Evolutionary conservation across 2,329 filamentous ascomycete species (phyloP).

Genomic region (Dothistroma pini): DNA sequence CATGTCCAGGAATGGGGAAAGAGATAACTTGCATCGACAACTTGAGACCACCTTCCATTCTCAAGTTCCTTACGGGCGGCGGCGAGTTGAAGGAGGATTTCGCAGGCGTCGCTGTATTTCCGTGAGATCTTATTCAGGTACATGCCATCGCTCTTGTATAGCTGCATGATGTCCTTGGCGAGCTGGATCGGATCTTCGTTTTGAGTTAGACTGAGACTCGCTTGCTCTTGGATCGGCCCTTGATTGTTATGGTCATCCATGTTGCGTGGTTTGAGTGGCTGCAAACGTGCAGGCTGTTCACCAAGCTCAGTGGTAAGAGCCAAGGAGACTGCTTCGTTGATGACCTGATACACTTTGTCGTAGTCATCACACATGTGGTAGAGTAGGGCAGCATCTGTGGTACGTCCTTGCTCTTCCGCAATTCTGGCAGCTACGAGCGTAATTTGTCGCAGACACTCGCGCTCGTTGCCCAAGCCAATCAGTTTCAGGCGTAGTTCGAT

Average conservation of each 20-base stretch:
- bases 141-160: conserved; percentile 60
- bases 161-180: conserved; percentile 57
- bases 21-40: conserved; percentile 58
- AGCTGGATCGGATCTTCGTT: conserved; percentile 64
- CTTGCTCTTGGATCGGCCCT: conserved; percentile 40
- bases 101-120: conserved; percentile 56
- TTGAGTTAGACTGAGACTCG: conserved; percentile 63
- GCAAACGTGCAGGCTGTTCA: conserved; percentile 71
- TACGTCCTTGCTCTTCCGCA: conserved; percentile 90
- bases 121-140: conserved; percentile 59
- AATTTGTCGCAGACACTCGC: conserved; percentile 85
- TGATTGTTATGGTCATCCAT: conserved; percentile 32
- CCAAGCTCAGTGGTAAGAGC: conserved; percentile 83
- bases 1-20: not conserved
- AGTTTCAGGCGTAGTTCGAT: conserved; percentile 82
- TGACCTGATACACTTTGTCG: conserved; percentile 84
- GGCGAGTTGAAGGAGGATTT: conserved; percentile 58
- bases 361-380: conserved; percentile 96
- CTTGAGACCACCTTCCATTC: conserved; percentile 55
- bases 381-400: conserved; percentile 87
- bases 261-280: conserved; percentile 72
- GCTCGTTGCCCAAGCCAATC: conserved; percentile 73
- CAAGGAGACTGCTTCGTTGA: conserved; percentile 87
- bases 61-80: conserved; percentile 59
- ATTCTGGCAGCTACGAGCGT: conserved; percentile 88